Conservation (phyloP, 2,329 filamentous ascomycete genomes). For the Cladosporium cucumerinum region DNA sequence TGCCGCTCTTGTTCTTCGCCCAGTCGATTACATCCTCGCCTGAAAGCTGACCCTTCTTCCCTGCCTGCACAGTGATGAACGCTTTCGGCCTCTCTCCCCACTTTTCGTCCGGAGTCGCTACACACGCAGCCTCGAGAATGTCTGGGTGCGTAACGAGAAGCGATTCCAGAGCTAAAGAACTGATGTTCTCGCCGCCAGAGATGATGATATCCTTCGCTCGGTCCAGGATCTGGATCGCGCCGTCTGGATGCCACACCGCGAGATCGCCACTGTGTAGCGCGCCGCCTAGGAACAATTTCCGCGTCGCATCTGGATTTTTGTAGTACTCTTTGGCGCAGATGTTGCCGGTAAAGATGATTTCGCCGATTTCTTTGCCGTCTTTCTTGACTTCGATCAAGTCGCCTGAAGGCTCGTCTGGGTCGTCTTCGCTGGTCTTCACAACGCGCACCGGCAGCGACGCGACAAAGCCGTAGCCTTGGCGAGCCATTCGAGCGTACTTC, state of each 20-base stretch:
- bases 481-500: slow-evolving; percentile 84
- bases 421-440: slow-evolving; percentile 70
- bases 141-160: slow-evolving; percentile 86
- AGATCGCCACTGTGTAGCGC: slow-evolving; percentile 86
- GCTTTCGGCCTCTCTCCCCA: slow-evolving; percentile 98
- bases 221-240: slow-evolving; percentile 87
- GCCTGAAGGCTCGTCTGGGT: slow-evolving; percentile 32
- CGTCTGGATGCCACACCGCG: slow-evolving; percentile 89
- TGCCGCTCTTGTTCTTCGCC: slow-evolving; percentile 75
- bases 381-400: slow-evolving; percentile 66
- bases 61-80: slow-evolving; percentile 75
- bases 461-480: slow-evolving; percentile 89
- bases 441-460: slow-evolving; percentile 77
- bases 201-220: slow-evolving; percentile 98
- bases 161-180: slow-evolving; percentile 83
- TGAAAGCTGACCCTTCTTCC: slow-evolving; percentile 49
- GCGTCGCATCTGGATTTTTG: slow-evolving; percentile 81
- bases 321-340: slow-evolving; percentile 91
- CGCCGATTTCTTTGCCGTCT: slow-evolving; percentile 73
- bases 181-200: slow-evolving; percentile 95
- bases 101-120: slow-evolving; percentile 79
- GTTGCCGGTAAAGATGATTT: slow-evolving; percentile 85
- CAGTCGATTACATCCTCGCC: slow-evolving; percentile 75
- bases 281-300: slow-evolving; percentile 82
- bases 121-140: slow-evolving; percentile 86